Base-by-base conservation (phyloP, 1,139 yeast species). In the Meyerozyma smithsonii region DNA sequence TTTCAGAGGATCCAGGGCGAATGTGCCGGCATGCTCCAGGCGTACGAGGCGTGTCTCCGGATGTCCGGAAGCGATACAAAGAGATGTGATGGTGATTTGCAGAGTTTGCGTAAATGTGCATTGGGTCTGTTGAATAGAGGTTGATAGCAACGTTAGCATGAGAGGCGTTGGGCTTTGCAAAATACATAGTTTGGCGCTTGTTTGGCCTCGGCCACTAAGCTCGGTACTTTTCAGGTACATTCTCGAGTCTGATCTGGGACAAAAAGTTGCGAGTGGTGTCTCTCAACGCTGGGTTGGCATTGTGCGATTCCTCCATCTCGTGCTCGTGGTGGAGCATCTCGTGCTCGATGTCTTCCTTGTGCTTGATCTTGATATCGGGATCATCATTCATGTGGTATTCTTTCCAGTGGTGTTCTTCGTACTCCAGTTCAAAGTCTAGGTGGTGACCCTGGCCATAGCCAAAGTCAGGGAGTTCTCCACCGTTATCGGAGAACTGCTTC, bases 391-490 rank as follows among this genome's bases (percentile, higher is more conserved):
- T 77, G 60, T 92, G 97, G 59, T 76, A 86, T 59, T 88, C 70
- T 46, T 81, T 78, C 97, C 97, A 92, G 60, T 92, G 97, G 59
- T 92, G 97, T 45, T 86, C 81, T 53, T 90, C 97, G 55, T 89
- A 90, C 57, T 90, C 97, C 49, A 79, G 76, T 61, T 92, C 98
- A 55, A 89, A 92, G 62, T 88, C 96, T 38, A 90, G 84, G 62
- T 90, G 97, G 57, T 90, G 97, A 14, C 98, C 97, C n/a, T 87
- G 92, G 16, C 97, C 97, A 46, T 83, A 81, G 7, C 96, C 96
- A 58, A 89, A 80, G 59, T 92, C 97, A 1, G 97, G 97, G 55
- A 92, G 74, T 47, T 77, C 77, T 2, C 85, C 84, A 5, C 95
- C 95, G 7, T 61, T 62, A 2, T 61, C 60, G 7, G 76, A 71